Evolutionary conservation across 2,329 filamentous ascomycete genomes (phyloP).

Genomic region (Polychaeton citri): DNA sequence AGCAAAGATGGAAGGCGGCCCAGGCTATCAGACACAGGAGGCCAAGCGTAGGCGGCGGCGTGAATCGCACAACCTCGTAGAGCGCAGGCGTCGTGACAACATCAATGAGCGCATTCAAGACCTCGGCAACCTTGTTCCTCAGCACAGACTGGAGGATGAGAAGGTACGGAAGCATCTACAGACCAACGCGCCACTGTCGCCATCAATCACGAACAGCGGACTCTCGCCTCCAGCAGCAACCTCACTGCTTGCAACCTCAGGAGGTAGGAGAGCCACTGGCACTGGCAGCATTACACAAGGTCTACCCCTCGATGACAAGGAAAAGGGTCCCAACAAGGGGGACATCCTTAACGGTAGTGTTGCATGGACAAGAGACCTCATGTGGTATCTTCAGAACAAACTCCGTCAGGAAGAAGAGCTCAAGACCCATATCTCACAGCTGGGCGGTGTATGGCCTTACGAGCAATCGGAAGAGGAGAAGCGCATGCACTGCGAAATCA

Average conservation of each 20-base stretch:
- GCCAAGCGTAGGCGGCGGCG: slow-evolving; percentile 82
- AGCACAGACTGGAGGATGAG: slow-evolving; percentile 88
- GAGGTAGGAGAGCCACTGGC: slow-evolving; percentile 55
- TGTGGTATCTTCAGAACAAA: slow-evolving; percentile 91
- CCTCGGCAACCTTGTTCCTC: slow-evolving; percentile 80
- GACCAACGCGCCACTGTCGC: slow-evolving; percentile 81
- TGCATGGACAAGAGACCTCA: slow-evolving; percentile 91
- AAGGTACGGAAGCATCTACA: slow-evolving; percentile 91
- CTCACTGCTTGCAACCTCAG: slow-evolving; percentile 73
- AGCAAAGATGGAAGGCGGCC: slow-evolving; percentile 55
- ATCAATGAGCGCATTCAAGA: slow-evolving; percentile 99
- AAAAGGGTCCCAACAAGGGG: slow-evolving; percentile 97
- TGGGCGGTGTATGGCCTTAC: slow-evolving; percentile 67
- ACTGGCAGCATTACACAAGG: slow-evolving; percentile 81
- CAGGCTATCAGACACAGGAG: slow-evolving; percentile 63
- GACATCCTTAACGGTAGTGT: slow-evolving; percentile 96
- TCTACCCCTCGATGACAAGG: slow-evolving; percentile 87
- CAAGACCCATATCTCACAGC: slow-evolving; percentile 56
- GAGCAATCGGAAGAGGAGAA: slow-evolving; percentile 82
- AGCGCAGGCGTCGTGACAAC: slow-evolving; percentile 87
- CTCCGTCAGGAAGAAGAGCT: slow-evolving; percentile 81
- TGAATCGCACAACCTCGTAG: slow-evolving; percentile 92
- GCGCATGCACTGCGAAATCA: slow-evolving; percentile 86
- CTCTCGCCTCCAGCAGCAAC: slow-evolving; percentile 69
- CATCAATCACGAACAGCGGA: slow-evolving; percentile 54